A percentile compares a stretch with the other conserved stretches of the same genome.
These are phyloP conservation scores for Debaryomycetaceae sp. DNA, from an alignment of 1,139 yeast species.

Conservation along the genomic window DNA sequence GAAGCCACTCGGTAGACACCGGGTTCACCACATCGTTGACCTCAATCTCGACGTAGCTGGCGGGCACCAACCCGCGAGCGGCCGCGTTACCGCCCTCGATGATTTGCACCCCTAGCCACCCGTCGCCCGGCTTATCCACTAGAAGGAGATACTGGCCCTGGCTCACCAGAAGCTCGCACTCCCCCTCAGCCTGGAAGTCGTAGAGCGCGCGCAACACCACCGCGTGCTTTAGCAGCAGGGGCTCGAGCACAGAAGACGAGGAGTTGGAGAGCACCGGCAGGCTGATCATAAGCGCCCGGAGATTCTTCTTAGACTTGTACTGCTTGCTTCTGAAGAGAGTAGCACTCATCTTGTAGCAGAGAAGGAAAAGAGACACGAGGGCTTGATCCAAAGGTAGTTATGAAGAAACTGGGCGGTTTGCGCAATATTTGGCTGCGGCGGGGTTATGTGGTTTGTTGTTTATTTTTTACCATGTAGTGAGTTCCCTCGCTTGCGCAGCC, in stretches of 20 bases:
- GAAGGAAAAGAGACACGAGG: neutral
- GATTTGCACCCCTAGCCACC: slow-evolving; percentile 33
- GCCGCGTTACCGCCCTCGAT: slow-evolving; percentile 22
- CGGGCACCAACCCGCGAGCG: slow-evolving; percentile 30
- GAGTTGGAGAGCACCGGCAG: slow-evolving; percentile 17
- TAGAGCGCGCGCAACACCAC: slow-evolving; percentile 29
- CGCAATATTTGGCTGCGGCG: no score
- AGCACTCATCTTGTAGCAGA: slow-evolving; percentile 20
- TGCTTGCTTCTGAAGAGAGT: slow-evolving; percentile 27
- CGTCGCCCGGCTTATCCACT: slow-evolving; percentile 30
- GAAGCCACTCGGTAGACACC: slow-evolving; percentile 29
- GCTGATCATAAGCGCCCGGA: slow-evolving; percentile 27
- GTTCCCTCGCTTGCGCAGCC: no score
- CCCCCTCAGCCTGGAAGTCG: slow-evolving; percentile 25
- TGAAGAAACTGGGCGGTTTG: no score
- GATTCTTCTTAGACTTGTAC: slow-evolving; percentile 22
- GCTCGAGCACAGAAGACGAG: slow-evolving; percentile 1
- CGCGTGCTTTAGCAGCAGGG: slow-evolving; percentile 5
- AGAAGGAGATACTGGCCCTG: slow-evolving; percentile 30
- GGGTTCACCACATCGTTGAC: slow-evolving; percentile 30
- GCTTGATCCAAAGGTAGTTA: no score
- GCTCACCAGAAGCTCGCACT: slow-evolving; percentile 23
- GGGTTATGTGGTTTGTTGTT: no score
- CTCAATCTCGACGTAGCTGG: slow-evolving; percentile 35
- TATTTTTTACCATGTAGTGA: no score